Evolutionary conservation across 805 yeast genomes (phyloP).

Genomic region (Candida insectorum): DNA sequence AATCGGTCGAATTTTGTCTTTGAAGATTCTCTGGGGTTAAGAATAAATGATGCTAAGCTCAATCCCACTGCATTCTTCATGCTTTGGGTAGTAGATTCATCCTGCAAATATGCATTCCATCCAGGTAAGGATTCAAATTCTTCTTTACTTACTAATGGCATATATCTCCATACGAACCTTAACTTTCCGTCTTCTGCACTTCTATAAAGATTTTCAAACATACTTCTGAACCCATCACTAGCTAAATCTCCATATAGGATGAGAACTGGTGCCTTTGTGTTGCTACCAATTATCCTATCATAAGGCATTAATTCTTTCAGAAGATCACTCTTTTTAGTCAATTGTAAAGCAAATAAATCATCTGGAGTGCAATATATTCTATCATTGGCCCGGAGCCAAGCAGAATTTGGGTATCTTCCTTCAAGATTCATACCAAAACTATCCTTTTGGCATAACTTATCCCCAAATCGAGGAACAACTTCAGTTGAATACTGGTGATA

Average conservation of each 20-base stretch:
- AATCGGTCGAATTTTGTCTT: slow-evolving; percentile 32
- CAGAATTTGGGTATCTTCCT: slow-evolving; percentile 18
- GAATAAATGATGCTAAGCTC: slow-evolving; percentile 40
- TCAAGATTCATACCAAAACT: slow-evolving; percentile 27
- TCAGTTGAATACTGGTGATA: slow-evolving; percentile 45
- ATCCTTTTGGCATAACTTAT: slow-evolving; percentile 23
- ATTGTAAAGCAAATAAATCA: slow-evolving; percentile 77
- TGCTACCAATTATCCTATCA: slow-evolving; percentile 66
- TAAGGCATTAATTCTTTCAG: slow-evolving; percentile 29
- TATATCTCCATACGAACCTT: slow-evolving; percentile 73
- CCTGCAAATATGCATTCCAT: slow-evolving; percentile 61
- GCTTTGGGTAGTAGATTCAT: slow-evolving; percentile 38
- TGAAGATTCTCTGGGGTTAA: slow-evolving; percentile 12
- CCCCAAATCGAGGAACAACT: slow-evolving; percentile 23
- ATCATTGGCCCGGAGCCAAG: slow-evolving; percentile 54
- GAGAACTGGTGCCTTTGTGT: slow-evolving; percentile 47
- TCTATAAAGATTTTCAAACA: slow-evolving; percentile 56
- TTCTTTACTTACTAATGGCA: slow-evolving; percentile 28
- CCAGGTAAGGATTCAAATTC: slow-evolving; percentile 44
- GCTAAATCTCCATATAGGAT: slow-evolving; percentile 65
- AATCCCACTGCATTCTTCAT: slow-evolving; percentile 21
- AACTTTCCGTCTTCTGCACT: slow-evolving; percentile 64
- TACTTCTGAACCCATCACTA: slow-evolving; percentile 47
- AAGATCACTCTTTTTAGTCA: slow-evolving; percentile 31
- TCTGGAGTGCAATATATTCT: slow-evolving; percentile 60